Percentiles rank a stretch among this genome's conserved stretches.
Conservation (phyloP, 2,329 filamentous ascomycete species). For the Tolypocladium cylindrosporum region DNA sequence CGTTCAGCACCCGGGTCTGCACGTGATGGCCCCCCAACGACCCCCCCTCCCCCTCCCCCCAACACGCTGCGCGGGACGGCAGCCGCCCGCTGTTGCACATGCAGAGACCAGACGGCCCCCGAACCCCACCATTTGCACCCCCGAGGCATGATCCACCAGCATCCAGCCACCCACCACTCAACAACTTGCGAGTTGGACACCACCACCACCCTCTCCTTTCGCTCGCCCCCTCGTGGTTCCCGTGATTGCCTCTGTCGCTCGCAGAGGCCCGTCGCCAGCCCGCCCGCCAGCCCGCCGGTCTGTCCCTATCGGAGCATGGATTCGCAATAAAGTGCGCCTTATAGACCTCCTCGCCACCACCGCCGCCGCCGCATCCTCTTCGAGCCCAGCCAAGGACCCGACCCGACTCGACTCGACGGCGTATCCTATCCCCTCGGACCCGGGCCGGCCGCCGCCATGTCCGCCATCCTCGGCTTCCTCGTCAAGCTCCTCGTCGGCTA, state of each 20-base stretch:
- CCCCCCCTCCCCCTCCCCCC: too few species aligned
- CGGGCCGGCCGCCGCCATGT: constrained; percentile 19
- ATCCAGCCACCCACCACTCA: neutral
- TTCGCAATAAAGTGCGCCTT: neutral
- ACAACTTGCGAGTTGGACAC: neutral
- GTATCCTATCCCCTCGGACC: too few species aligned
- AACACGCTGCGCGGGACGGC: too few species aligned
- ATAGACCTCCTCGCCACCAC: neutral
- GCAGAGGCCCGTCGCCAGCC: neutral
- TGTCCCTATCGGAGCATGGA: neutral
- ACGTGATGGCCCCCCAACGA: too few species aligned
- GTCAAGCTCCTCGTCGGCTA: constrained; percentile 42
- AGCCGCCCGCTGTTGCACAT: too few species aligned
- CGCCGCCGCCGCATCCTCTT: neutral
- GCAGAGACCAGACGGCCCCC: too few species aligned
- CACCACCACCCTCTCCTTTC: neutral
- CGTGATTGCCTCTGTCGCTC: neutral
- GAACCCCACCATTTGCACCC: too few species aligned
- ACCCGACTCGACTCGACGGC: neutral
- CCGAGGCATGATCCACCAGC: neutral
- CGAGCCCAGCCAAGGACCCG: neutral
- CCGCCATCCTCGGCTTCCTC: constrained; percentile 23
- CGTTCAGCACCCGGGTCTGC: too few species aligned
- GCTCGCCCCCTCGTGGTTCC: neutral
- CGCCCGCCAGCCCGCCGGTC: neutral